phyloP scores from a whole-genome alignment of 2,329 filamentous ascomycete species.

The Dactylella cylindrospora region DNA sequence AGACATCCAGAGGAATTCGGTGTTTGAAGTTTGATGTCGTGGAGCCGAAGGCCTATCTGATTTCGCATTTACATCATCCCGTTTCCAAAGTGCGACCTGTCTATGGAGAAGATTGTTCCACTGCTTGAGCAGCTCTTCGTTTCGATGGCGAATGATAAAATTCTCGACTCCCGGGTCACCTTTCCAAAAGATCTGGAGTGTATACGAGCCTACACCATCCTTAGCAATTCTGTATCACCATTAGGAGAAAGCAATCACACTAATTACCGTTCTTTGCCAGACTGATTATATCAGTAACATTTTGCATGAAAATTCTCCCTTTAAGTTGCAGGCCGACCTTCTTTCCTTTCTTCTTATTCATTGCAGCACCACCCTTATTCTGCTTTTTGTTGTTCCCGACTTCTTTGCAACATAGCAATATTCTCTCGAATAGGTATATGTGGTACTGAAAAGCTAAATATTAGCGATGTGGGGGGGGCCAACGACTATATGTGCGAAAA shows the following conservation, averaged over 20 bases:
- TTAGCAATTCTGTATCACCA: constrained; percentile 45
- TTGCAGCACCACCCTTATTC: constrained; percentile 61
- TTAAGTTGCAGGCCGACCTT: constrained; percentile 89
- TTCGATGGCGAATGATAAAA: constrained; percentile 89
- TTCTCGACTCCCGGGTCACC: constrained; percentile 94
- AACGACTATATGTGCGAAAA: neutral
- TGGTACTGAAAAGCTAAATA: constrained; percentile 68
- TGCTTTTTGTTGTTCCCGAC: constrained; percentile 82
- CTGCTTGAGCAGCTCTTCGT: constrained; percentile 89
- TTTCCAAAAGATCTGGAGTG: constrained; percentile 98
- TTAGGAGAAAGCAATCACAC: constrained; percentile 21
- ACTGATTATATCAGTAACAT: constrained; percentile 91
- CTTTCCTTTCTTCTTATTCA: constrained; percentile 59
- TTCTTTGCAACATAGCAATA: constrained; percentile 95
- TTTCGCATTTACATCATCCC: constrained; percentile 30
- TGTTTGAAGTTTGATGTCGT: constrained; percentile 45
- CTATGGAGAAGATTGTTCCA: constrained; percentile 63
- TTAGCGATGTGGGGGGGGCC: neutral
- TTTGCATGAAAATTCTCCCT: constrained; percentile 97
- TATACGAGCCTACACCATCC: constrained; percentile 71
- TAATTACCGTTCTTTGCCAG: constrained; percentile 77
- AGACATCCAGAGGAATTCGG: constrained; percentile 48
- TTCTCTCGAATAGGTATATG: constrained; percentile 94
- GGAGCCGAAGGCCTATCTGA: constrained; percentile 21
- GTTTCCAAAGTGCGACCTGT: constrained; percentile 46